Base-by-base conservation (phyloP, 1,284 basidiomycete genomes). In the Apiotrichum porosum region DNA sequence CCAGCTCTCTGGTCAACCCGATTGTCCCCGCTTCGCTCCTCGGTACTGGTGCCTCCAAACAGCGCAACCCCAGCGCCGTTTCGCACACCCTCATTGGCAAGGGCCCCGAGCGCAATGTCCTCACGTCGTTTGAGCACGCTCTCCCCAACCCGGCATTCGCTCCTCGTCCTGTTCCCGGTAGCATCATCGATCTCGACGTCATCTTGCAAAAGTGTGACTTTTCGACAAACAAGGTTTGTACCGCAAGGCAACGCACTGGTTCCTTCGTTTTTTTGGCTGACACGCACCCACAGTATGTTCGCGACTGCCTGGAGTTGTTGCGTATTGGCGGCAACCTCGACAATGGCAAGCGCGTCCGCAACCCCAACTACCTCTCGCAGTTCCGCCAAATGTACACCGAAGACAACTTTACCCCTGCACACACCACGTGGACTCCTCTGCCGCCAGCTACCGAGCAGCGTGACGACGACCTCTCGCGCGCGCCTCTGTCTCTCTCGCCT, bases 141-240 rank as follows among this genome's bases (percentile, higher is more conserved):
- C 59, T 64, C 31, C 37, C 53, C 8, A 54, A 61, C 19, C 59
- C 64, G 26, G 71, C 71, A 3, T 77, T 69, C 66, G 88, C 91
- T 17, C 86, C 86, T 6, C 79, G 92, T 48, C 92, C 92, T 18
- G 75, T 83, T 12, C 81, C 85, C 0, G 88, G 88, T 15, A 84
- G 85, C 48, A 79, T 89, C 15, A 79, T 88, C 12, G 92, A 97
- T 70, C 71, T 97, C 57, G 92, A 97, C 69, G 75, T 85, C 21
- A 76, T 94, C 1, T 83, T 91, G 82, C 83, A 90, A 32, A 80
- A 90, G 58, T 97, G 92, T 67, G 88, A 93, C 72, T 92, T 90
- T 65, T 81, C 81, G 15, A 77, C 81, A 46, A 79, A 82, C 63
- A 88, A 90, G 79, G 89, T 88, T 59, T n/a, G n/a, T n/a, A n/a